phyloP scores from a whole-genome alignment of 163 green algal genomes.

The Chlorella variabilis region DNA sequence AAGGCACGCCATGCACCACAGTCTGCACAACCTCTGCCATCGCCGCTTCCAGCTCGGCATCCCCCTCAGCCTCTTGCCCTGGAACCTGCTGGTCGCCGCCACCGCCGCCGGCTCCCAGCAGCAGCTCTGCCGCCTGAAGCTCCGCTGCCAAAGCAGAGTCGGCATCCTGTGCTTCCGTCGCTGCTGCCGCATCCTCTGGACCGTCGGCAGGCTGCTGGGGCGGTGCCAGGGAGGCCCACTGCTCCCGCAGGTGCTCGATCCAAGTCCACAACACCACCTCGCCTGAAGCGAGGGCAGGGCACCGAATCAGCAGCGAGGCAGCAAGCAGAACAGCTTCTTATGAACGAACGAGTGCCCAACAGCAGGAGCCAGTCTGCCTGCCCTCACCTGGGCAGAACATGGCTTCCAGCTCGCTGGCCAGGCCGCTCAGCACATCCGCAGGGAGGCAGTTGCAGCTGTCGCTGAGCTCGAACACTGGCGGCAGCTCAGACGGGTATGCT shows the following conservation, averaged over 20 bases:
- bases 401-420: conserved; percentile 47
- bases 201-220: background rate
- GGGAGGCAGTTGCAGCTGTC: conserved; percentile 45
- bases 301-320: too few species aligned
- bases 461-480: conserved; percentile 60
- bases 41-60: conserved; percentile 4
- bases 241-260: conserved; percentile 67
- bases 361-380: too few species aligned
- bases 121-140: conserved; percentile 27
- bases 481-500: conserved; percentile 53
- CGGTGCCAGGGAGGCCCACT: conserved; percentile 51
- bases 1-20: conserved; percentile 67
- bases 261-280: conserved; percentile 65
- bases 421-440: conserved; percentile 20
- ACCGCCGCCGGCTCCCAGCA: background rate
- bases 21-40: conserved; percentile 11
- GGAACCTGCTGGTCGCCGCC: background rate
- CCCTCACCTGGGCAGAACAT: conserved; percentile 50
- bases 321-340: too few species aligned
- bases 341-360: too few species aligned
- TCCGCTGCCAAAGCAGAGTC: conserved; percentile 1
- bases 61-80: background rate
- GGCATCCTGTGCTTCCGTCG: background rate
- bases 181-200: background rate
- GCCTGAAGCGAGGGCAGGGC: too few species aligned